A percentile compares a stretch with the other conserved stretches of the same genome.
phyloP scores from a whole-genome alignment of 179 eudicot species.

The Corrigiola litoralis region DNA sequence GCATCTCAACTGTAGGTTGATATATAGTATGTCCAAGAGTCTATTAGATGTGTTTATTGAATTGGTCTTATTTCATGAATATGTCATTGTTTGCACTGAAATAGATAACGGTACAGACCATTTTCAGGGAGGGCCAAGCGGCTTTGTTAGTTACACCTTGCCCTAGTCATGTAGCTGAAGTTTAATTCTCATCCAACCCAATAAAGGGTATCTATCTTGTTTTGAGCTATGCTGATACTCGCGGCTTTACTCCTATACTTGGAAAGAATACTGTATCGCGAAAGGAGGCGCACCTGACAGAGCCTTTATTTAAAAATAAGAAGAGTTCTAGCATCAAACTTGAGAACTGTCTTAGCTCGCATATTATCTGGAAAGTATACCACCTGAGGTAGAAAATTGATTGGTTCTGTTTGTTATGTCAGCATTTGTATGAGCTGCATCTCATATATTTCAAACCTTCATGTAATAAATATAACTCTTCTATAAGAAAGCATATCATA shows the following conservation, averaged over 20 bases:
- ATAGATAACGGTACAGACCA: not conserved
- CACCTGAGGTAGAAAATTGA: not conserved
- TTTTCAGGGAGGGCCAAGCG: not conserved
- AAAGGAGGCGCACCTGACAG: not conserved
- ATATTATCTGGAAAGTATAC: constrained; percentile 11
- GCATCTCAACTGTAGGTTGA: too few relatives aligned
- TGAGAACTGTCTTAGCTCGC: not conserved
- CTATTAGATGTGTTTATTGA: too few relatives aligned
- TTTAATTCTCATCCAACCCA: not conserved
- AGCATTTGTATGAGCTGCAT: constrained; percentile 4
- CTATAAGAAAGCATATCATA: constrained; percentile 10
- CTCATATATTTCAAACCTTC: constrained; percentile 5
- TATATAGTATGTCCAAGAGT: too few relatives aligned
- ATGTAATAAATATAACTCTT: not conserved
- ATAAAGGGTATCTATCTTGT: not conserved
- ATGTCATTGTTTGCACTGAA: not conserved
- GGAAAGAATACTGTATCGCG: too few relatives aligned
- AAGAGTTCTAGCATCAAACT: not conserved
- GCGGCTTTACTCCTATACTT: too few relatives aligned
- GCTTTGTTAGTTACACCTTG: not conserved
- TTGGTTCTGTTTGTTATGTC: constrained; percentile 19
- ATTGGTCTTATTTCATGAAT: too few relatives aligned
- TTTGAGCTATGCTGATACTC: not conserved
- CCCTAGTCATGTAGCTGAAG: not conserved
- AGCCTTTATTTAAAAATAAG: not conserved